Base-by-base conservation (phyloP, 768 basidiomycete species). In the Pisolithus orientalis region DNA sequence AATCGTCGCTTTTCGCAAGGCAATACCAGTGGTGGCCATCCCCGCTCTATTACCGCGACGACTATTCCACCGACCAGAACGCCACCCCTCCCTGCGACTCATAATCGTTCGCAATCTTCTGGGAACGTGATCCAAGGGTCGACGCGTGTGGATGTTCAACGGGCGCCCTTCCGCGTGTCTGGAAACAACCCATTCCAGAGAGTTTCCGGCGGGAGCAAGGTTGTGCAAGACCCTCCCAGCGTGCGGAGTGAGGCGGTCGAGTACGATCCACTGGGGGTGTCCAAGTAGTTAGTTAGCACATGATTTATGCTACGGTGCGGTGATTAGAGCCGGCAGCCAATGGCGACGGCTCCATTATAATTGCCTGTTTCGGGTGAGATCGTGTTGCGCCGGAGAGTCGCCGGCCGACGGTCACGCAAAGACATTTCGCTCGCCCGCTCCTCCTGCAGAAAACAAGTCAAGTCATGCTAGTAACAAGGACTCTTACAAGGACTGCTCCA, bases 391-490 rank as follows among this genome's bases (percentile, higher is more conserved):
- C 58, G 54, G 61, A 58, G 24, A 42, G n/a, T 8, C 25, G 27
- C 28, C 27, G 25, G 27, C 39, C 45, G 34, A 49, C 53, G 29
- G 16, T 40, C 44, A 17, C 46, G 39, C 24, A 24, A 14, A 24
- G 34, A 1, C 10, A n/a, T 46, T 32, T 31, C 37, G 8, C 47
- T 57, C 50, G 37, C 14, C 32, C 32, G 57, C 57, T 53, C 58
- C 61, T 53, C 62, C 66, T 39, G 44, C 54, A 61, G 64, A 65
- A 25, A 34, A 34, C 34, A 14, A 34, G 34, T 34, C 34, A 89
- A 34, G 34, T 34, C 34, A 89, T 90, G 87, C 68, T 89, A 14
- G 14, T 5, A 68, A 79, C 74, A 70, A 88, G 80, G 71, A 72
- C 78, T 53, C 66, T 90, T 57, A 75, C 75, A 44, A 67, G 56